Evolutionary conservation across 1,284 basidiomycete species (phyloP).

Genomic region (Ceratobasidium sp.): DNA sequence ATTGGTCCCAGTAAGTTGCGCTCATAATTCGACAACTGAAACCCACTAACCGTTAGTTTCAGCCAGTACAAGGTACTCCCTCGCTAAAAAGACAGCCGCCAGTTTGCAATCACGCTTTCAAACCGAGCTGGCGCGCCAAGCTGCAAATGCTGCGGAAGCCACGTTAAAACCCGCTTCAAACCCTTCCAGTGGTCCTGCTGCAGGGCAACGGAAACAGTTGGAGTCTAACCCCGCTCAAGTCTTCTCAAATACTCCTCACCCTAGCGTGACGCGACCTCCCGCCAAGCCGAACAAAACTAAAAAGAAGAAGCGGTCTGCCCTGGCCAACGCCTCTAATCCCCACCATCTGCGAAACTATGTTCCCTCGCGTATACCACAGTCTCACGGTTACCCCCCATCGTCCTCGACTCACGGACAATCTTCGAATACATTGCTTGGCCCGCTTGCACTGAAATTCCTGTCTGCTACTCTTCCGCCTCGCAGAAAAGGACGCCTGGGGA

Average conservation of each 20-base stretch:
- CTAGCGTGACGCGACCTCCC: slow-evolving; percentile 42
- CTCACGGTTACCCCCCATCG: slow-evolving; percentile 54
- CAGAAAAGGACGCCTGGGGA: slow-evolving; percentile 52
- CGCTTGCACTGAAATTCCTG: slow-evolving; percentile 68
- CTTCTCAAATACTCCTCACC: background rate
- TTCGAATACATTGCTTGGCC: slow-evolving; percentile 62
- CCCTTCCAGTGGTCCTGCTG: background rate
- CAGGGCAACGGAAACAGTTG: slow-evolving; percentile 37
- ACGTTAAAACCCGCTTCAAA: slow-evolving; percentile 54
- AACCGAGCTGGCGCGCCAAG: slow-evolving; percentile 63
- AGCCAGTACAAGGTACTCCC: slow-evolving; percentile 69
- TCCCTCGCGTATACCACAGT: slow-evolving; percentile 73
- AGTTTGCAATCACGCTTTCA: slow-evolving; percentile 70
- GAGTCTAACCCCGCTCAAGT: slow-evolving; percentile 53
- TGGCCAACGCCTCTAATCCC: slow-evolving; percentile 87
- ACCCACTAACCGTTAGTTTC: slow-evolving; percentile 42
- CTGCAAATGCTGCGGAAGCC: slow-evolving; percentile 61
- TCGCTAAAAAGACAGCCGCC: slow-evolving; percentile 70
- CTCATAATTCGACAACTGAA: slow-evolving; percentile 46
- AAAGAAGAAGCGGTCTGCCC: slow-evolving; percentile 86
- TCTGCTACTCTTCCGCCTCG: slow-evolving; percentile 68
- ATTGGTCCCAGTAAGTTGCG: slow-evolving; percentile 70
- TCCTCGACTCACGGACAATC: slow-evolving; percentile 51
- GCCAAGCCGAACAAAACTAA: slow-evolving; percentile 60
- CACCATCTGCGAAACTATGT: slow-evolving; percentile 89